These are phyloP conservation scores for Uronychia binucleata DNA, from an alignment of 73 alveolate genomes.

Conservation along the genomic window DNA sequence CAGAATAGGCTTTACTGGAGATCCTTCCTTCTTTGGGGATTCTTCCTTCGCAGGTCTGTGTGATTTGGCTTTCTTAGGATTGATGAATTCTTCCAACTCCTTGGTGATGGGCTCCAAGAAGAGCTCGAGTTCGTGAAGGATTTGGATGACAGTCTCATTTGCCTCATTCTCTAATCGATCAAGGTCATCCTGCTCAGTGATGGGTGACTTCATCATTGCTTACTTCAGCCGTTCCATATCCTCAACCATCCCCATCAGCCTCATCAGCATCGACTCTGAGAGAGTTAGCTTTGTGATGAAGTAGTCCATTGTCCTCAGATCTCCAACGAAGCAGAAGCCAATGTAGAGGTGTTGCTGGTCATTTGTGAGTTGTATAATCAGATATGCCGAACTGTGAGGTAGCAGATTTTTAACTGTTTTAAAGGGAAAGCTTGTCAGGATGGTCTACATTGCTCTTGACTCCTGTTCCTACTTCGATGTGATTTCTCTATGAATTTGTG, in stretches of 20 bases:
- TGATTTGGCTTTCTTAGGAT: too few relatives aligned
- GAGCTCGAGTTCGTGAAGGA: constrained; percentile 72
- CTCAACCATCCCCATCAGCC: constrained; percentile 70
- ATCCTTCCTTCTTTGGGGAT: constrained; percentile 64
- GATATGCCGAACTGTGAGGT: constrained; percentile 77
- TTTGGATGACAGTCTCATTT: constrained; percentile 61
- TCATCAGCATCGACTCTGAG: constrained; percentile 63
- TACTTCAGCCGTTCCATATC: constrained; percentile 60
- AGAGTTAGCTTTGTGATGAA: constrained; percentile 73
- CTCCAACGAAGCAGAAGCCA: constrained; percentile 67
- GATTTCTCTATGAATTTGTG: not conserved
- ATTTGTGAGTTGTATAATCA: constrained; percentile 75
- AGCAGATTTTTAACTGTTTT: constrained; percentile 78
- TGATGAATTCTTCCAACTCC: constrained; percentile 74
- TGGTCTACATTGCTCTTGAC: constrained; percentile 40
- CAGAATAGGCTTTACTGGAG: constrained; percentile 8
- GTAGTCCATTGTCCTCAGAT: constrained; percentile 71
- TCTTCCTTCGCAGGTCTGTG: constrained; percentile 4
- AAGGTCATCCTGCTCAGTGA: constrained; percentile 83
- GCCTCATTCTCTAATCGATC: constrained; percentile 72
- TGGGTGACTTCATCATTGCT: constrained; percentile 83
- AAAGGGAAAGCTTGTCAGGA: constrained; percentile 23
- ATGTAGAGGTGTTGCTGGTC: constrained; percentile 77
- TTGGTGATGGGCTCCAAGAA: constrained; percentile 64
- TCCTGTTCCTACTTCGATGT: constrained; percentile 9